Evolutionary conservation across 2,329 filamentous ascomycete genomes (phyloP).

Genomic region (Calonectria fujianensis): DNA sequence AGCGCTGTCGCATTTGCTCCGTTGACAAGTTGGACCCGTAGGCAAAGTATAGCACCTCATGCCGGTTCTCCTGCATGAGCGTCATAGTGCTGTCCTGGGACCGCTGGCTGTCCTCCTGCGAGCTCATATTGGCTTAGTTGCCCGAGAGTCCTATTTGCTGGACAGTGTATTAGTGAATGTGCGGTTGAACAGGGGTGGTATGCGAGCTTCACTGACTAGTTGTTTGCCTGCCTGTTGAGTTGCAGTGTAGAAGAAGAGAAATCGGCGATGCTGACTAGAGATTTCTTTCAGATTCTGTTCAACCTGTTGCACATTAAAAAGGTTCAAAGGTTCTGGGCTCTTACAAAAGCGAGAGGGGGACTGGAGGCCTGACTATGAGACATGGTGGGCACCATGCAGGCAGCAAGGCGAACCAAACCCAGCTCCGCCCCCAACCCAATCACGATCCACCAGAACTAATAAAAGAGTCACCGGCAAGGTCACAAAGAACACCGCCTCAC

Average conservation of each 20-base stretch:
- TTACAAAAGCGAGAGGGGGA: background rate
- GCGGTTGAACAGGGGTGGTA: background rate
- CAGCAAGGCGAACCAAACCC: conserved; percentile 36
- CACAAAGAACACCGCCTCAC: background rate
- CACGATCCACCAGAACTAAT: background rate
- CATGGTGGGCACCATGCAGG: conserved; percentile 22
- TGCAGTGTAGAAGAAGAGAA: background rate
- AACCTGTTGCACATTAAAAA: background rate
- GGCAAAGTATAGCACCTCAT: conserved; percentile 77
- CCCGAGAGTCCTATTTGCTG: background rate
- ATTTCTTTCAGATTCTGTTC: background rate
- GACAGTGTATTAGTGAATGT: background rate
- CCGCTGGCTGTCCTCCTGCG: conserved; percentile 58
- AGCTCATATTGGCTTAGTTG: conserved; percentile 49
- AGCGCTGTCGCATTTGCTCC: conserved; percentile 78
- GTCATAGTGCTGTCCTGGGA: conserved; percentile 62
- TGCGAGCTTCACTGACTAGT: background rate
- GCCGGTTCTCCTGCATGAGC: conserved; percentile 58
- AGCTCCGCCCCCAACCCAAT: conserved; percentile 35
- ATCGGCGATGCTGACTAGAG: background rate
- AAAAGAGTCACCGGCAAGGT: background rate
- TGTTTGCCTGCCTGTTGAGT: conserved; percentile 26
- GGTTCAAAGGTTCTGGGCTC: background rate
- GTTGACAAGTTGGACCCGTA: conserved; percentile 83
- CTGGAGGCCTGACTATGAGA: conserved; percentile 34